Percentiles rank a stretch among this genome's conserved stretches.
Evolutionary conservation across 176 grass and related monocot species (phyloP).

Genomic region (Aegilops sharonensis): DNA sequence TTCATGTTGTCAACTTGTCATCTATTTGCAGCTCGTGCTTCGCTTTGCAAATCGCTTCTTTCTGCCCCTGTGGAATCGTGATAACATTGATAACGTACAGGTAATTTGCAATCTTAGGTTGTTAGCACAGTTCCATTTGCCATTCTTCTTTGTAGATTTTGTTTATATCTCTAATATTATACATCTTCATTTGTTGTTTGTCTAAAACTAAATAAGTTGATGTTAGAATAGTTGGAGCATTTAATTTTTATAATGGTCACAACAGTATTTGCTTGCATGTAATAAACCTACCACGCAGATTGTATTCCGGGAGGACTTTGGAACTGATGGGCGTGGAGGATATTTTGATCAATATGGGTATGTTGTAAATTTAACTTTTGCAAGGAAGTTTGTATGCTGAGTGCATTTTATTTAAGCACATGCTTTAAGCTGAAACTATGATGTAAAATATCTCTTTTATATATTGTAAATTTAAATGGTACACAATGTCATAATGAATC

Average conservation of each 20-base stretch:
- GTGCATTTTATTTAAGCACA: slow-evolving; percentile 5
- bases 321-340: slow-evolving; percentile 90
- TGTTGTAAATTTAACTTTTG: slow-evolving; percentile 16
- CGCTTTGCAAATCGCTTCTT: slow-evolving; percentile 87
- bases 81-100: slow-evolving; percentile 87
- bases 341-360: slow-evolving; percentile 99
- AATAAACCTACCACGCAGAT: slow-evolving; percentile 54
- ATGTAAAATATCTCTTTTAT: neutral
- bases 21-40: slow-evolving; percentile 67
- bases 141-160: neutral
- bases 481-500: neutral
- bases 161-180: neutral
- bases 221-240: neutral
- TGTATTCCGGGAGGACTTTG: slow-evolving; percentile 91
- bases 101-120: slow-evolving; percentile 30
- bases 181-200: neutral
- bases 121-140: neutral
- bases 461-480: slow-evolving; percentile 4
- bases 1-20: slow-evolving; percentile 5
- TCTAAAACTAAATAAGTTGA: neutral
- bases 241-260: neutral
- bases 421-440: neutral
- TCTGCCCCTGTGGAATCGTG: slow-evolving; percentile 81
- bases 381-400: slow-evolving; percentile 1
- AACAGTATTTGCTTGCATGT: slow-evolving; percentile 2